phyloP scores from a whole-genome alignment of 2,329 filamentous ascomycete species.

The Macrophomina tecta region DNA sequence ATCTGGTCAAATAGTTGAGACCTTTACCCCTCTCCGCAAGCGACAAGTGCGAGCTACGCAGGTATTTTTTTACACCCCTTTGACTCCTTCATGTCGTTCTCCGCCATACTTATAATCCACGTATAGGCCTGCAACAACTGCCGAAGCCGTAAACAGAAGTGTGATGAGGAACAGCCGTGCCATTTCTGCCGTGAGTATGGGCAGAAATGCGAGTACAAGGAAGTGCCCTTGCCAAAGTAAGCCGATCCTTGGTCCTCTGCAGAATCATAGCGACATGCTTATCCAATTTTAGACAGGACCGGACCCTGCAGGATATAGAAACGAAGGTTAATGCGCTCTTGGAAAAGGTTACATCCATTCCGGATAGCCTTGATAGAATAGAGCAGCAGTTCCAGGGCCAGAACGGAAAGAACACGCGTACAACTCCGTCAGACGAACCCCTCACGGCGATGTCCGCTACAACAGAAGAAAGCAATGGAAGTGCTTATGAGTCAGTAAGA shows the following conservation, averaged over 20 bases:
- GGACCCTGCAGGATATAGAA: constrained; percentile 31
- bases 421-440: constrained; percentile 27
- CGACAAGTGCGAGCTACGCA: constrained; percentile 11
- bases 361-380: constrained; percentile 10
- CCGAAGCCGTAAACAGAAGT: constrained; percentile 49
- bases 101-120: neutral
- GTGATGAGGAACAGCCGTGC: constrained; percentile 47
- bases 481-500: constrained; percentile 26
- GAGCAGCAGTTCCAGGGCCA: neutral
- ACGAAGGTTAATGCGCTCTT: constrained; percentile 37
- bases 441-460: constrained; percentile 19
- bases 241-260: constrained; percentile 39
- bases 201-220: constrained; percentile 84
- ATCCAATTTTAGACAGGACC: constrained; percentile 57
- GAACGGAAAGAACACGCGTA: constrained; percentile 27
- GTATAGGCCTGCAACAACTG: constrained; percentile 73
- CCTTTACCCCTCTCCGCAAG: too few species aligned
- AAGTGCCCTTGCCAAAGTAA: constrained; percentile 90
- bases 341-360: constrained; percentile 21
- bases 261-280: neutral
- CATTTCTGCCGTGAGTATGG: constrained; percentile 82
- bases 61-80: neutral
- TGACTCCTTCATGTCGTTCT: neutral
- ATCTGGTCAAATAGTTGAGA: too few species aligned
- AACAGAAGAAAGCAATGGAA: constrained; percentile 26